These are phyloP conservation scores for Poterioochromonas sp. DNA, from an alignment of 352 stramenopile species.

Conservation along the genomic window DNA sequence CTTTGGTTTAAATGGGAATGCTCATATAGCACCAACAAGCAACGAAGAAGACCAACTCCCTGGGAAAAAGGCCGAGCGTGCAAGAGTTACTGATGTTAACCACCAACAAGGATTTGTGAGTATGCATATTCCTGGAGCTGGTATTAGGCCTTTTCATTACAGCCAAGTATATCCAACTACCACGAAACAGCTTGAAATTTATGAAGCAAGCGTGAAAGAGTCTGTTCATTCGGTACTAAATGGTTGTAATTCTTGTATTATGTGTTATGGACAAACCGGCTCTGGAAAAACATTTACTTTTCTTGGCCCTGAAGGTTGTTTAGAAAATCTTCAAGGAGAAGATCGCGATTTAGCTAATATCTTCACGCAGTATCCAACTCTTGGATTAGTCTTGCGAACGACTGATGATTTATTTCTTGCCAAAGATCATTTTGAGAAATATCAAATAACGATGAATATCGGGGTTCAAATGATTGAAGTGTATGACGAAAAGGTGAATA, in stretches of 20 bases:
- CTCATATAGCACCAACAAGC: not conserved
- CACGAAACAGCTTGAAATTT: not conserved
- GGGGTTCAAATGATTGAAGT: not conserved
- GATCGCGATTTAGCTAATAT: not conserved
- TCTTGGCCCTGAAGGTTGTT: not conserved
- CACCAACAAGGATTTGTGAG: not conserved
- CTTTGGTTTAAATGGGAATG: not conserved
- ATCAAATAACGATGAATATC: not conserved
- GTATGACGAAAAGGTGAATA: not conserved
- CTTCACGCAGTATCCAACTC: not conserved
- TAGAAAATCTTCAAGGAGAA: constrained; percentile 16
- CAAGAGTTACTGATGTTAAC: not conserved
- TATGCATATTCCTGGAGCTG: not conserved
- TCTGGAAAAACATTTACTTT: constrained; percentile 22
- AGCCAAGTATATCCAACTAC: not conserved
- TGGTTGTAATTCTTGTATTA: constrained; percentile 71
- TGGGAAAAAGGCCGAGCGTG: not conserved
- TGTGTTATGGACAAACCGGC: constrained; percentile 47
- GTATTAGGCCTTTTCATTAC: constrained; percentile 6
- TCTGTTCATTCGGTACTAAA: not conserved
- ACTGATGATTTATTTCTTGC: not conserved
- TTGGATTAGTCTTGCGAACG: not conserved
- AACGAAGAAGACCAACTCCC: not conserved
- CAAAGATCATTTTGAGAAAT: not conserved
- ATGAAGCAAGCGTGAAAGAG: not conserved